phyloP scores from a whole-genome alignment of 306 rosid species.

The Ormosia semicastrata region DNA sequence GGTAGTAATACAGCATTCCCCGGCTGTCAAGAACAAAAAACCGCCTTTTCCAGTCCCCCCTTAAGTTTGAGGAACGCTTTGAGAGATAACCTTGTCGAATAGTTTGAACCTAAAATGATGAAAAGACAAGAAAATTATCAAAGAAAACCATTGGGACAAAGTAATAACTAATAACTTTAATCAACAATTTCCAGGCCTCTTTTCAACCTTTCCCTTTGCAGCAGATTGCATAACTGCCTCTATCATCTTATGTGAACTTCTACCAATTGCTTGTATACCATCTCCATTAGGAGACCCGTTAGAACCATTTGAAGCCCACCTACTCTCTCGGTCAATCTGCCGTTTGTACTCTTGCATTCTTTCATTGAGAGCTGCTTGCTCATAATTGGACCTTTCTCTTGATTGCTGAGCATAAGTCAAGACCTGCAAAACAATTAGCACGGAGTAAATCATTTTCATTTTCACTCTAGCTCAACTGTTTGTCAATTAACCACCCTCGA shows the following conservation, averaged over 20 bases:
- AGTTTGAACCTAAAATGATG: slow-evolving; percentile 77
- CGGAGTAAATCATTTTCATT: slow-evolving; percentile 21
- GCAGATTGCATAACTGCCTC: slow-evolving; percentile 99
- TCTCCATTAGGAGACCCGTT: slow-evolving; percentile 98
- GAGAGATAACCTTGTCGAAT: slow-evolving; percentile 99
- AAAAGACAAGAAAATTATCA: slow-evolving; percentile 1
- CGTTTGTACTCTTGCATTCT: slow-evolving; percentile 97
- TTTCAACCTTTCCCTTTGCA: slow-evolving; percentile 93
- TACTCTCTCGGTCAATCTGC: slow-evolving; percentile 96
- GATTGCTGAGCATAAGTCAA: slow-evolving; percentile 98
- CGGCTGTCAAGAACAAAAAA: slow-evolving; percentile 99
- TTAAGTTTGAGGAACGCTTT: slow-evolving; percentile 92
- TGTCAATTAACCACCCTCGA: slow-evolving; percentile 6
- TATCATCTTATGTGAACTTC: slow-evolving; percentile 99
- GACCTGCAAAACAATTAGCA: slow-evolving; percentile 61
- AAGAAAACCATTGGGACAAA: slow-evolving; percentile 8
- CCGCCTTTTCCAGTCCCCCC: slow-evolving; percentile 99
- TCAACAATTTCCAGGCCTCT: slow-evolving; percentile 11
- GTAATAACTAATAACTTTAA: neutral
- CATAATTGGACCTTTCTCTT: slow-evolving; percentile 96
- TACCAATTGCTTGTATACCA: slow-evolving; percentile 98
- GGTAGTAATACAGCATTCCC: slow-evolving; percentile 96
- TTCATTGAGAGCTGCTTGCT: slow-evolving; percentile 98
- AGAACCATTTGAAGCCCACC: slow-evolving; percentile 90
- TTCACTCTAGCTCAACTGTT: slow-evolving; percentile 3